Evolutionary conservation across 192 early-diverging fungal species (phyloP).

Genomic region (Piromyces sp.): DNA sequence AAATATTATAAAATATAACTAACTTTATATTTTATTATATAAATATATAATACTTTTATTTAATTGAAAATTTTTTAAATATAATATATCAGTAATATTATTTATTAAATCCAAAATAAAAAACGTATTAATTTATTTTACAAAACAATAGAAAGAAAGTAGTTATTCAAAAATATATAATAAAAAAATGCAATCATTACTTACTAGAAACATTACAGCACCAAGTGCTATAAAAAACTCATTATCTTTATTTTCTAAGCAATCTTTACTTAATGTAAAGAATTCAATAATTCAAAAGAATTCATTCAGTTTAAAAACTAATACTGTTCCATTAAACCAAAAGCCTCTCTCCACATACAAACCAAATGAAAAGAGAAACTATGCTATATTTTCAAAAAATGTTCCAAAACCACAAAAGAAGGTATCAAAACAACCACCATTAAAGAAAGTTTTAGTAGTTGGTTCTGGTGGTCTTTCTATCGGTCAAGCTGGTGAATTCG

Average conservation of each 20-base stretch:
- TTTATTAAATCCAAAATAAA: too few species aligned
- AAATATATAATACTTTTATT: too few species aligned
- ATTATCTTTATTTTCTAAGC: background rate
- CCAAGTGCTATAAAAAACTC: background rate
- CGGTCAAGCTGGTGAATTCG: constrained; percentile 97
- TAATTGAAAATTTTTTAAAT: too few species aligned
- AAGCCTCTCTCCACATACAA: background rate
- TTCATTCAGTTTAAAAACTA: background rate
- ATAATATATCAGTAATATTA: background rate
- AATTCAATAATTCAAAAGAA: background rate
- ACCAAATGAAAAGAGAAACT: background rate
- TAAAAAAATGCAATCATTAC: background rate
- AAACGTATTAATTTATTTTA: too few species aligned
- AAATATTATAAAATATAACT: too few species aligned
- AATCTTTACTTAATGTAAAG: background rate
- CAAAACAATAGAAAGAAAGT: background rate
- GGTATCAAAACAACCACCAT: constrained; percentile 5
- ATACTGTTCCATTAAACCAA: background rate
- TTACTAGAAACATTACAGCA: background rate
- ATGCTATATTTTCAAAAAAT: background rate
- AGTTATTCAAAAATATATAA: background rate
- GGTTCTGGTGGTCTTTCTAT: constrained; percentile 91
- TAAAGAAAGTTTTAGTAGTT: constrained; percentile 69
- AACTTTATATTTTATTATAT: too few species aligned
- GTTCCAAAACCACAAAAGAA: background rate